A percentile compares a stretch with the other conserved stretches of the same genome.
These are phyloP conservation scores for Phytophthora niederhauseri DNA, from an alignment of 352 stramenopile genomes.

Conservation along the genomic window DNA sequence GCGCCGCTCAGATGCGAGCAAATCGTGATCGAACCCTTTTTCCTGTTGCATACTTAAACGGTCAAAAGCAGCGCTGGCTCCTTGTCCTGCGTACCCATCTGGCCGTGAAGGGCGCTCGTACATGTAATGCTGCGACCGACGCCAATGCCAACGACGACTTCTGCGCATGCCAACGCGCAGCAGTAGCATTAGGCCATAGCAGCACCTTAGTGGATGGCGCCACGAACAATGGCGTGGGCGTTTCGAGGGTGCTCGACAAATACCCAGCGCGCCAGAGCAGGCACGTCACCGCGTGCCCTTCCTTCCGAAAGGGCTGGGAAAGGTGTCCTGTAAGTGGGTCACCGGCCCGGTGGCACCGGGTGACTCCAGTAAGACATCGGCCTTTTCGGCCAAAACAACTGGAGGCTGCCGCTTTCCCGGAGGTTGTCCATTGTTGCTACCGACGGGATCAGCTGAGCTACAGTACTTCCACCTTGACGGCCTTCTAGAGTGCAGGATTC, in stretches of 20 bases:
- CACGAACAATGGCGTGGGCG: neutral
- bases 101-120: neutral
- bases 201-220: neutral
- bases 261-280: slow-evolving; percentile 11
- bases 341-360: too few species aligned
- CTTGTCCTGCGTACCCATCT: slow-evolving; percentile 6
- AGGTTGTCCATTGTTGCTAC: slow-evolving; percentile 14
- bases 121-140: neutral
- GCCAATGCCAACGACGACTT: neutral
- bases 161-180: neutral
- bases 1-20: slow-evolving; percentile 4
- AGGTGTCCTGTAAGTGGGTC: too few species aligned
- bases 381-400: slow-evolving; percentile 29
- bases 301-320: neutral
- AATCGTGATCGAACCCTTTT: neutral
- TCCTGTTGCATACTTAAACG: neutral
- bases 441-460: slow-evolving; percentile 15
- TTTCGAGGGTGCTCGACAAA: slow-evolving; percentile 7
- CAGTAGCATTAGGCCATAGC: neutral
- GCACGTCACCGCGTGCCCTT: neutral
- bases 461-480: neutral
- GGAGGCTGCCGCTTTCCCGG: slow-evolving; percentile 24
- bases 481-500: too few species aligned
- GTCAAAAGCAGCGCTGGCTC: slow-evolving; percentile 4
- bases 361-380: neutral